A percentile compares a stretch with the other conserved stretches of the same genome.
Conservation (phyloP, 176 grass and related monocot genomes). For the Sorghum bicolor region DNA sequence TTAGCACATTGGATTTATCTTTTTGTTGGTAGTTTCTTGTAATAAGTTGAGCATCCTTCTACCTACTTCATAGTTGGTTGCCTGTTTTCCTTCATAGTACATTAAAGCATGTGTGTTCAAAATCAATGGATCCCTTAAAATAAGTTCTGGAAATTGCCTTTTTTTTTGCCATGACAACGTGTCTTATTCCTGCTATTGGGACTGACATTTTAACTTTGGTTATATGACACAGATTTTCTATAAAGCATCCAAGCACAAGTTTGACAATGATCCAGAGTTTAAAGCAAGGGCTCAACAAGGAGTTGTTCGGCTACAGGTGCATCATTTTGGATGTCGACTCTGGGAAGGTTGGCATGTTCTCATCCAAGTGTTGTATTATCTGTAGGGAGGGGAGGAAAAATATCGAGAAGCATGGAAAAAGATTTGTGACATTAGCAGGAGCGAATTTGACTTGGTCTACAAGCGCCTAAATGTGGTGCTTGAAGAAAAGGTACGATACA, state of each 20-base stretch:
- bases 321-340: slow-evolving; percentile 14
- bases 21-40: neutral
- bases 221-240: slow-evolving; percentile 68
- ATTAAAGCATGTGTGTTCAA: neutral
- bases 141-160: neutral
- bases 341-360: slow-evolving; percentile 5
- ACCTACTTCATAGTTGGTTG: neutral
- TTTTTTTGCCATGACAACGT: neutral
- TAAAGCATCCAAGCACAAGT: slow-evolving; percentile 85
- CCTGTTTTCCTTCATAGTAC: neutral
- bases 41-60: neutral
- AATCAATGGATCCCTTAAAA: neutral
- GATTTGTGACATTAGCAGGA: slow-evolving; percentile 93
- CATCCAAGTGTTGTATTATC: slow-evolving; percentile 27
- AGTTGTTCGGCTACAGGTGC: slow-evolving; percentile 83
- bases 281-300: slow-evolving; percentile 87
- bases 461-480: slow-evolving; percentile 63
- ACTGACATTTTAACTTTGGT: slow-evolving; percentile 20
- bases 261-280: slow-evolving; percentile 77
- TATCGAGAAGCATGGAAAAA: slow-evolving; percentile 90
- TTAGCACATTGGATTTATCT: neutral
- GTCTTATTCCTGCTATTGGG: neutral
- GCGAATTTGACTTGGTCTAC: slow-evolving; percentile 86
- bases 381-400: slow-evolving; percentile 74
- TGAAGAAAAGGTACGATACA: slow-evolving; percentile 76